A percentile compares a stretch with the other conserved stretches of the same genome.
phyloP scores from a whole-genome alignment of 2,329 filamentous ascomycete genomes.

The Beauveria australis region DNA sequence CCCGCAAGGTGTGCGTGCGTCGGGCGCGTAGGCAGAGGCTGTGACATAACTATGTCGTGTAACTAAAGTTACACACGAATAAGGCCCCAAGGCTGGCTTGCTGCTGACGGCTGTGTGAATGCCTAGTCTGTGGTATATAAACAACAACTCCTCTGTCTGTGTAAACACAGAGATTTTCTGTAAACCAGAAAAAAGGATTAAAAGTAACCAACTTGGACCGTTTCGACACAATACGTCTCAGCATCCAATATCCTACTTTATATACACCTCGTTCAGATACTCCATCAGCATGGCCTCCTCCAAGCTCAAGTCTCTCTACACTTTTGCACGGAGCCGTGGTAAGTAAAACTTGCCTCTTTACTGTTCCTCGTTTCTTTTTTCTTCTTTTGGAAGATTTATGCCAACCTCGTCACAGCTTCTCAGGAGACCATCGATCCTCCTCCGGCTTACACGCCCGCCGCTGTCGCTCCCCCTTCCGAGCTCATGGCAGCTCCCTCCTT shows the following conservation, averaged over 20 bases:
- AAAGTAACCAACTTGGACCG: too few species aligned
- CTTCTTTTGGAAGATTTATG: too few species aligned
- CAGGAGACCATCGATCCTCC: slow-evolving; percentile 23
- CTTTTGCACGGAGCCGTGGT: not conserved
- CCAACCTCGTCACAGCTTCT: not conserved
- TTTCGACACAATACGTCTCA: too few species aligned
- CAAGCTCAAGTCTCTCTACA: not conserved
- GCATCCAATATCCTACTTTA: too few species aligned
- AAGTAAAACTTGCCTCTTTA: not conserved
- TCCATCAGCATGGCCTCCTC: too few species aligned
- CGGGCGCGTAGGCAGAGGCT: not conserved
- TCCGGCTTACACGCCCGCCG: slow-evolving; percentile 25
- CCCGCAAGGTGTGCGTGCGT: not conserved
- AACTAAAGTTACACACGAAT: not conserved
- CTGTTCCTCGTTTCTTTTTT: too few species aligned
- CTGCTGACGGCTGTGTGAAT: not conserved
- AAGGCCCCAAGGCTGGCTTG: not conserved
- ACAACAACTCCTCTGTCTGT: not conserved
- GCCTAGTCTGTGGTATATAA: not conserved
- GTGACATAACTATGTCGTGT: not conserved
- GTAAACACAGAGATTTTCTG: too few species aligned
- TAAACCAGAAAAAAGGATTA: too few species aligned
- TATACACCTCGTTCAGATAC: too few species aligned
- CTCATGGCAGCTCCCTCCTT: too few species aligned
- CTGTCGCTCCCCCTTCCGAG: not conserved